Percentiles rank a stretch among this genome's conserved stretches.
phyloP scores from a whole-genome alignment of 1,284 basidiomycete genomes.

The Fomitopsis schrenkii region DNA sequence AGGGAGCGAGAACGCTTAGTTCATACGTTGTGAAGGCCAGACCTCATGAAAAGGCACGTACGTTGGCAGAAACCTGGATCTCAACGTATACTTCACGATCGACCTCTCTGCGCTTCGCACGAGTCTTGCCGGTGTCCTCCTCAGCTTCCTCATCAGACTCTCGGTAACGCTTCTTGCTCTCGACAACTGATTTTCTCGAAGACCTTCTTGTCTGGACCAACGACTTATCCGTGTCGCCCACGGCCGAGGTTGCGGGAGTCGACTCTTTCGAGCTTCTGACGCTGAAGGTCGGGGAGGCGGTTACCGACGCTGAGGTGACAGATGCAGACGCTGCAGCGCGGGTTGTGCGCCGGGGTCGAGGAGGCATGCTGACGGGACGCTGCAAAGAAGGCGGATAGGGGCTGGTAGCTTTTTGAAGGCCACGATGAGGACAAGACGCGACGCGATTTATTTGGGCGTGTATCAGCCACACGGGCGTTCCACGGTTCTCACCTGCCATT shows the following conservation, averaged over 20 bases:
- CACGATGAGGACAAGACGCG: slow-evolving; percentile 3
- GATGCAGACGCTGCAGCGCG: slow-evolving; percentile 21
- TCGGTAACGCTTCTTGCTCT: slow-evolving; percentile 27
- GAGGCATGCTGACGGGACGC: slow-evolving; percentile 8
- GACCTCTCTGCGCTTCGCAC: slow-evolving; percentile 41
- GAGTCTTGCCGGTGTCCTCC: slow-evolving; percentile 2
- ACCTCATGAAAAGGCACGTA: slow-evolving; percentile 5
- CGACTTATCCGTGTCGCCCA: slow-evolving; percentile 17
- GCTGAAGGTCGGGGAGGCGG: slow-evolving; percentile 42
- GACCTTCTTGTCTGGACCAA: slow-evolving; percentile 10
- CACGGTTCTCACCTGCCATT: background rate
- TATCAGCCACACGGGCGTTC: background rate
- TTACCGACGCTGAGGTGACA: slow-evolving; percentile 29
- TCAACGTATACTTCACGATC: slow-evolving; percentile 43
- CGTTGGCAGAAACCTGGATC: slow-evolving; percentile 33
- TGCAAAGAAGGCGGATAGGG: background rate
- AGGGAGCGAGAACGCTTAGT: slow-evolving; percentile 2
- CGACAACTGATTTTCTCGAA: slow-evolving; percentile 10
- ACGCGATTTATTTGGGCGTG: slow-evolving; percentile 6
- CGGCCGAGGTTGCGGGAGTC: slow-evolving; percentile 42
- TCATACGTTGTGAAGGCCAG: no score
- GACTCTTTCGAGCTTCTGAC: slow-evolving; percentile 32
- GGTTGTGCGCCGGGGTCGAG: slow-evolving; percentile 18
- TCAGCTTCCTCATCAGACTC: slow-evolving; percentile 20
- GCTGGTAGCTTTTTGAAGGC: background rate